Percentiles rank a stretch among this genome's conserved stretches.
These are phyloP conservation scores for Colletotrichum spaethianum DNA, from an alignment of 2,329 filamentous ascomycete species.

Conservation along the genomic window DNA sequence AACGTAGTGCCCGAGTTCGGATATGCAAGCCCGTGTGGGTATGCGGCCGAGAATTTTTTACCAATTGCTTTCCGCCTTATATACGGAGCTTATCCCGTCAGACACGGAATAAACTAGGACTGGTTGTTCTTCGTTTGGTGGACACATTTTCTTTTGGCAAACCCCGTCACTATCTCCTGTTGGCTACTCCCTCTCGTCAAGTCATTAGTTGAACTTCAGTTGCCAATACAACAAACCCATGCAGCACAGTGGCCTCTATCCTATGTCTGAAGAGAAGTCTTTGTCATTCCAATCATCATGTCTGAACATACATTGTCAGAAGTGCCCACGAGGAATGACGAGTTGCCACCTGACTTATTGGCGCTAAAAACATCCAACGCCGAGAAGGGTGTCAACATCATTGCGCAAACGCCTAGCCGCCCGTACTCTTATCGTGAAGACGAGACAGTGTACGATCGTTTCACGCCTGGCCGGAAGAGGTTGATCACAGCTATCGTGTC, in stretches of 20 bases:
- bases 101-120: background rate
- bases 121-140: conserved; percentile 8
- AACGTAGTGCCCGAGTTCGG: conserved; percentile 34
- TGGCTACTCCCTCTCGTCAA: conserved; percentile 1
- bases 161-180: conserved; percentile 7
- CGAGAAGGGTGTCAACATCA: conserved; percentile 39
- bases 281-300: conserved; percentile 9
- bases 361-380: conserved; percentile 35
- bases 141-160: conserved; percentile 13
- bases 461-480: conserved; percentile 44
- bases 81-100: conserved; percentile 5
- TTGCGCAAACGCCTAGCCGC: conserved; percentile 33
- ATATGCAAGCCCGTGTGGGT: conserved; percentile 17
- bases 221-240: conserved; percentile 15
- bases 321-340: conserved; percentile 31
- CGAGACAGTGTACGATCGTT: conserved; percentile 43
- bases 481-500: conserved; percentile 45
- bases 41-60: conserved; percentile 12
- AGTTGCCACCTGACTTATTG: conserved; percentile 20
- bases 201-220: conserved; percentile 20
- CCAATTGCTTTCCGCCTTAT: conserved; percentile 8
- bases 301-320: conserved; percentile 31
- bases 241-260: background rate
- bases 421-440: conserved; percentile 38
- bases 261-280: conserved; percentile 9